These are phyloP conservation scores for Parvularia atlantis DNA, from an alignment of 78 protist species.

Conservation along the genomic window DNA sequence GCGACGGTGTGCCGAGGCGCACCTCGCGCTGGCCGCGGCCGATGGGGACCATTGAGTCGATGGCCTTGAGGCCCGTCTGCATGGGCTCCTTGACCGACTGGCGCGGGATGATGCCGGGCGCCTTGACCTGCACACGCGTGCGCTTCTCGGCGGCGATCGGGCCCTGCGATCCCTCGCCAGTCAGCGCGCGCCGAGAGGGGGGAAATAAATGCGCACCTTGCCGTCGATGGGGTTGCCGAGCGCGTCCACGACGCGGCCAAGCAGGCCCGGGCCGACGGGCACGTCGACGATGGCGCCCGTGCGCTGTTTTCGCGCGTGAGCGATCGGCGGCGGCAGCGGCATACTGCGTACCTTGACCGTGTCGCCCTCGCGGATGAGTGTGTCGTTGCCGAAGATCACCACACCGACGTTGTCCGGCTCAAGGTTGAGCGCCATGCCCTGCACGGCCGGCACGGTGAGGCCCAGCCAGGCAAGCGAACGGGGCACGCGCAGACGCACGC, in stretches of 20 bases:
- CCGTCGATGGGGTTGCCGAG: constrained; percentile 62
- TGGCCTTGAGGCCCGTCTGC: constrained; percentile 66
- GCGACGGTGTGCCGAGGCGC: too few species aligned
- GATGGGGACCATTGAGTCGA: constrained; percentile 71
- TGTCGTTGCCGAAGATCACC: constrained; percentile 60
- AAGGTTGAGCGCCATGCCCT: constrained; percentile 62
- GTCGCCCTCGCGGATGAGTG: constrained; percentile 52
- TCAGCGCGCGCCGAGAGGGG: background rate
- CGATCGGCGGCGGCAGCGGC: too few species aligned
- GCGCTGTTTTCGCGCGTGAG: too few species aligned
- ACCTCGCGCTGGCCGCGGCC: constrained; percentile 83
- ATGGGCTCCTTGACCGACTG: constrained; percentile 68
- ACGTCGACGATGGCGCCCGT: constrained; percentile 61
- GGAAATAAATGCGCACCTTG: constrained; percentile 1
- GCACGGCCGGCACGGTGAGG: too few species aligned
- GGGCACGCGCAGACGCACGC: too few species aligned
- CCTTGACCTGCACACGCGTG: constrained; percentile 56
- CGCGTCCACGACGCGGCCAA: constrained; percentile 61
- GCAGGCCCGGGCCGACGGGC: constrained; percentile 48
- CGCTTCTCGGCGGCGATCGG: constrained; percentile 24
- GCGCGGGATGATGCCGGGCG: constrained; percentile 65
- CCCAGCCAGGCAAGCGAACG: too few species aligned
- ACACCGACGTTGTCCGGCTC: constrained; percentile 66
- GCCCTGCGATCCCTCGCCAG: too few species aligned
- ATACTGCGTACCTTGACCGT: too few species aligned